Base-by-base conservation (phyloP, 2,329 filamentous ascomycete genomes). In the Microdochium trichocladiopsis region DNA sequence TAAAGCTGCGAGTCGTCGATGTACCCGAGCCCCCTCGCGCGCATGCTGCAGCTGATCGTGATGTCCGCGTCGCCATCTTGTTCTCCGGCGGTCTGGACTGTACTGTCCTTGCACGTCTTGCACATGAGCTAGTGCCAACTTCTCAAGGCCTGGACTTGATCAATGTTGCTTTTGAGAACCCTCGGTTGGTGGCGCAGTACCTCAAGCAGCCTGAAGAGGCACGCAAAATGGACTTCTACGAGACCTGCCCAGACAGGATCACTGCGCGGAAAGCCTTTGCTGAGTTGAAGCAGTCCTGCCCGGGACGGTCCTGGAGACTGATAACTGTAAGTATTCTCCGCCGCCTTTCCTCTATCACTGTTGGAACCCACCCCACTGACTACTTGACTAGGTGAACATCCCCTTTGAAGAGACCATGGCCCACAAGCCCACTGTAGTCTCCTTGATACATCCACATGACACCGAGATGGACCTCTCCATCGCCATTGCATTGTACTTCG, bases 381-480 rank as follows among this genome's bases (percentile, higher is more conserved):
- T 18, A 11, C 56, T 31, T 31, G 28, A 31, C n/a, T n/a, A 86
- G 75, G 78, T 96, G 52, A 87, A 99, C 62, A 76, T 99, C 25
- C 88, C 93, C 0, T 96, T 93, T 64, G 65, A 75, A 5, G 88
- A 95, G 60, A 88, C 86, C 0, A 65, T 84, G 45, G 75, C 77
- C 2, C 88, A 95, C 61, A 83, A 89, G 55, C 63, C 77, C 2
- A 78, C 77, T 24, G 80, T 99, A 21, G 79, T 92, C 36, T 78
- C 82, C 2, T 75, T 99, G 18, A 96, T 99, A 66, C 78, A 87
- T 59, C 94, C 94, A 0, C 94, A 99, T 69, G 93, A 96, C 59
- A 99, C 94, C 0, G 94, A 99, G 69, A 99, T 99, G 94, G 94
- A 99, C 62, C 76, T 99, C 1, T 99, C 94, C 3, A 99, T 99